Percentiles rank a stretch among this genome's conserved stretches.
phyloP scores from a whole-genome alignment of 2,329 filamentous ascomycete species.

The Esteya vermicola region DNA sequence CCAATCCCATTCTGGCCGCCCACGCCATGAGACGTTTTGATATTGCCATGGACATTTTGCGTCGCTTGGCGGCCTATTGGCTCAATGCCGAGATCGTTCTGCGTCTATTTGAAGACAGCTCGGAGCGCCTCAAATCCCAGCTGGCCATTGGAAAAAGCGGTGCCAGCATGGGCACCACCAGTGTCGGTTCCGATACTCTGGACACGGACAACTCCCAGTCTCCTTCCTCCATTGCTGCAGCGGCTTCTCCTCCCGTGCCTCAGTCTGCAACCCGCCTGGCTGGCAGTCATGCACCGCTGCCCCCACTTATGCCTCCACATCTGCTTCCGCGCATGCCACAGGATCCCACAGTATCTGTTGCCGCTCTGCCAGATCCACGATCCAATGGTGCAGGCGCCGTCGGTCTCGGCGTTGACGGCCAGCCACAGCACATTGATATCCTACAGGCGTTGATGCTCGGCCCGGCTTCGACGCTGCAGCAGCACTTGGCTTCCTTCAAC shows the following conservation, averaged over 20 bases:
- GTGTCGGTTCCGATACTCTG: no score
- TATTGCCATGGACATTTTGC: constrained; percentile 10
- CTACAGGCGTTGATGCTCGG: constrained; percentile 1
- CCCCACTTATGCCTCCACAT: no score
- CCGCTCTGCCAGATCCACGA: no score
- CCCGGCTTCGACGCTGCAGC: constrained; percentile 1
- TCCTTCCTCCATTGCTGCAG: no score
- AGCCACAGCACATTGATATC: not conserved
- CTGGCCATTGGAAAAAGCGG: constrained; percentile 3
- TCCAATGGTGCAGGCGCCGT: no score
- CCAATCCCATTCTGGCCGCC: constrained; percentile 12
- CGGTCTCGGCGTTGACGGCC: not conserved
- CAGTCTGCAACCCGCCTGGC: no score
- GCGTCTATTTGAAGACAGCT: constrained; percentile 11
- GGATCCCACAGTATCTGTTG: no score
- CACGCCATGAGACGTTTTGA: constrained; percentile 11
- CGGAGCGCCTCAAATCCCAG: constrained; percentile 1
- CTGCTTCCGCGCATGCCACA: no score
- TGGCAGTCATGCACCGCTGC: no score
- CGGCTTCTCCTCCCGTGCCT: no score
- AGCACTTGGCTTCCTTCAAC: constrained; percentile 4
- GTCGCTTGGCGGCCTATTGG: constrained; percentile 11
- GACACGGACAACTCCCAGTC: no score
- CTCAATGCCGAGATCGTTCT: constrained; percentile 12
- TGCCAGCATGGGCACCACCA: not conserved